A percentile compares a stretch with the other conserved stretches of the same genome.
phyloP scores from a whole-genome alignment of 2,329 filamentous ascomycete genomes.

The Penicillium fuscoglaucum region DNA sequence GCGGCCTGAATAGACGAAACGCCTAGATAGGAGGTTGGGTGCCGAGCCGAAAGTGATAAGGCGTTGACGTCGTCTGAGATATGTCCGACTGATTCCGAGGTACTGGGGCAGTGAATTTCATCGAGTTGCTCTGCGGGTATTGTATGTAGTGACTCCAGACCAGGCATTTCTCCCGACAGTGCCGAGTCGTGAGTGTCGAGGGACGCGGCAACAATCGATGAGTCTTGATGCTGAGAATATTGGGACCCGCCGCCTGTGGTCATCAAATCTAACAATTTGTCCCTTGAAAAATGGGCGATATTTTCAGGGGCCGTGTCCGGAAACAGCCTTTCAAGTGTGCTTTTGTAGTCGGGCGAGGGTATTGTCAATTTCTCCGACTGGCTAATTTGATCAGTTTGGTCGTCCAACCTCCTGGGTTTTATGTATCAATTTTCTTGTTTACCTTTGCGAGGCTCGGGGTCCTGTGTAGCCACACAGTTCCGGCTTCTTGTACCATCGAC shows the following conservation, averaged over 20 bases:
- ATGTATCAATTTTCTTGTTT: constrained; percentile 29
- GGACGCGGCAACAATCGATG: constrained; percentile 48
- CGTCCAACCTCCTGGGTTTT: neutral
- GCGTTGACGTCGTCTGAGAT: constrained; percentile 70
- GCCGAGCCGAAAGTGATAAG: constrained; percentile 60
- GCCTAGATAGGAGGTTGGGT: constrained; percentile 64
- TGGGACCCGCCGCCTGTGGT: constrained; percentile 21
- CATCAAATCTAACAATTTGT: constrained; percentile 58
- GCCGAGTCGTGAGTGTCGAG: constrained; percentile 35
- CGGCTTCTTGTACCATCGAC: constrained; percentile 73
- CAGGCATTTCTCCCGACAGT: constrained; percentile 45
- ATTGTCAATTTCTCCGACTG: constrained; percentile 6
- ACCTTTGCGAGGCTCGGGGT: constrained; percentile 75
- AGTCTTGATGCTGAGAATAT: constrained; percentile 36
- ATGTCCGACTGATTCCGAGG: constrained; percentile 54
- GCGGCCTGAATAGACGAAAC: constrained; percentile 74
- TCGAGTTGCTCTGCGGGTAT: constrained; percentile 61
- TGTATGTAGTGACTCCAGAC: constrained; percentile 62
- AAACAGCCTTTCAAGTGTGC: constrained; percentile 60
- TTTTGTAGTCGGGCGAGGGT: constrained; percentile 54
- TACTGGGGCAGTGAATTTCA: constrained; percentile 45
- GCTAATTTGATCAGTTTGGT: constrained; percentile 9
- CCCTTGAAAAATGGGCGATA: constrained; percentile 55
- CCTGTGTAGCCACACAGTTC: constrained; percentile 77
- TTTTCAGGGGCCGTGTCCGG: constrained; percentile 56